phyloP scores from a whole-genome alignment of 176 grass and related monocot genomes.

The Alloteropsis semialata region DNA sequence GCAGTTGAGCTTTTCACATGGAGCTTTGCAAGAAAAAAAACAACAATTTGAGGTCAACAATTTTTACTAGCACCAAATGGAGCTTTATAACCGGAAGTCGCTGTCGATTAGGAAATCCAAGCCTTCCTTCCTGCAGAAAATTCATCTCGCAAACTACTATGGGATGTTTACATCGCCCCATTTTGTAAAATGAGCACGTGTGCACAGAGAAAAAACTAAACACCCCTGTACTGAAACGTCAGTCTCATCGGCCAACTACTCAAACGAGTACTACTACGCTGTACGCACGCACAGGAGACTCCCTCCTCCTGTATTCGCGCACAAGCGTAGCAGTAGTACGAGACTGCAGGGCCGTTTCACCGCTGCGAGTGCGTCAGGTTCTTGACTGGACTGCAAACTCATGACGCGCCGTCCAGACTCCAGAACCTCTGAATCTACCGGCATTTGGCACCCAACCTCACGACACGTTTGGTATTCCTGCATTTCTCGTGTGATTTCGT shows the following conservation, averaged over 20 bases:
- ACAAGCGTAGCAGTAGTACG: not conserved
- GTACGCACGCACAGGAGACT: not conserved
- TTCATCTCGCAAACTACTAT: not conserved
- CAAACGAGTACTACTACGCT: too few species aligned
- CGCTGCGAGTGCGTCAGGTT: not conserved
- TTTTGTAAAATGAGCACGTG: too few species aligned
- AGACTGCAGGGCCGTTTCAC: not conserved
- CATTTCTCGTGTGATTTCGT: not conserved
- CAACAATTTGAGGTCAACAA: too few species aligned
- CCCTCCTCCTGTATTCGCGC: not conserved
- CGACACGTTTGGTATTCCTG: too few species aligned
- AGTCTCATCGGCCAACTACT: not conserved
- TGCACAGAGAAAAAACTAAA: too few species aligned
- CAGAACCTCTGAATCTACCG: not conserved
- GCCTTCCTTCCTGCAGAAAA: not conserved
- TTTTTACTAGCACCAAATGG: conserved; percentile 5
- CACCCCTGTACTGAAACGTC: not conserved
- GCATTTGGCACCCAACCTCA: not conserved
- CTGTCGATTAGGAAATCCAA: too few species aligned
- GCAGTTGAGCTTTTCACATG: not conserved
- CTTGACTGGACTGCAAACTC: not conserved
- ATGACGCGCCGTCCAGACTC: not conserved
- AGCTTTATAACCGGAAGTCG: not conserved
- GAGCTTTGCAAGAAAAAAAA: not conserved
- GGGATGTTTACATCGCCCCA: too few species aligned